Evolutionary conservation across 2,329 filamentous ascomycete genomes (phyloP), one percentile per base, ranked within the genome.

Genomic region (Scedosporium minutisporum): DNA sequence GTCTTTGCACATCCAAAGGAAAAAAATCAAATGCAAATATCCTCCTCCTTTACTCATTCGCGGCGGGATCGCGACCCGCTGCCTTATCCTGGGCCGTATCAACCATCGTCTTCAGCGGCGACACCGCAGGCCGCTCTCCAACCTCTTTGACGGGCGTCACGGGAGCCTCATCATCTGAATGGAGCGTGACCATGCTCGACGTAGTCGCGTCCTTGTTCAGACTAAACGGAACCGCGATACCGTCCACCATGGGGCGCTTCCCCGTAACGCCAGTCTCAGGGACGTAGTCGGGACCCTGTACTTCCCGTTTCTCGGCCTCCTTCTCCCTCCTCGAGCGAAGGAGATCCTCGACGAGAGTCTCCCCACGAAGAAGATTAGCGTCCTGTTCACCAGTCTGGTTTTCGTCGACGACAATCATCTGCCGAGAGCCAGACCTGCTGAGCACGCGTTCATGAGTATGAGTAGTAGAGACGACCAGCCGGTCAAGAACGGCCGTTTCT

Each of bases 141-240:
- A 48, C 3, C 18, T 55, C 51, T 14, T 23, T 55, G 18, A 23
- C 21, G 18, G 51, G 7, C 6, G 51, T 63, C 33, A 63, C 57
- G 16, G 44, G 51, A 42, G 29, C 48, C 18, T 63, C 38, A 4
- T 74, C 72, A 65, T 4, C 71, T 68, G 9, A 84, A 42, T 78
- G 76, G 21, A 91, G 73, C 0, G 88, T 91, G 61, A 87, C 75
- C 81, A 88, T 90, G 74, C 87, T 91, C 0, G 87, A 87, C 18
- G 85, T 88, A 3, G 84, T 82, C 1, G 82, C 82, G 21, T 88
- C 81, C 66, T 82, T 82, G 61, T 82, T 81, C 14, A 93, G 72
- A 63, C 83, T 88, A 69, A 93, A 93, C 0, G 89, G 89, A 67
- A 90, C 82, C 0, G 89, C 88, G 27, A 91, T 83, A 0, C 88